Evolutionary conservation across 2,329 filamentous ascomycete genomes (phyloP).

Genomic region (Davidsoniella virescens): DNA sequence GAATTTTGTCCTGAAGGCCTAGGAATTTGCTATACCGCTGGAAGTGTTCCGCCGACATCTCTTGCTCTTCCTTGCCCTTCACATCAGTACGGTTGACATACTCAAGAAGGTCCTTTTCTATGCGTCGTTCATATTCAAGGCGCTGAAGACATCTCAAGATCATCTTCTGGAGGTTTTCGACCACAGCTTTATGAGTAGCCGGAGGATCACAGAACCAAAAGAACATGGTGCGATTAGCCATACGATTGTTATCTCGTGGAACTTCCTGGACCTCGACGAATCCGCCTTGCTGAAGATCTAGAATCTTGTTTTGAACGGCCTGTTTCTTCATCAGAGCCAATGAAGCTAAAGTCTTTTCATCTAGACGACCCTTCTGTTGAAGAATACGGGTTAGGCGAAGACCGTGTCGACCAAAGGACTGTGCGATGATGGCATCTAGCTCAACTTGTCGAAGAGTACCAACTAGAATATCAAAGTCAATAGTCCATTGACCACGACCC

Average conservation of each 20-base stretch:
- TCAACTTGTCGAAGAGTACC: slow-evolving; percentile 57
- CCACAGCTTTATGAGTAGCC: slow-evolving; percentile 49
- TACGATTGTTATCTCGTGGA: slow-evolving; percentile 68
- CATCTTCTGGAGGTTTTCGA: slow-evolving; percentile 75
- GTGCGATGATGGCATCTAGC: slow-evolving; percentile 65
- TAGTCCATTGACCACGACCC: slow-evolving; percentile 59
- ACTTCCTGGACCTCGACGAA: slow-evolving; percentile 89
- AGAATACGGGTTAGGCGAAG: slow-evolving; percentile 76
- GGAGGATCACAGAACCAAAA: slow-evolving; percentile 82
- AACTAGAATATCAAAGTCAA: slow-evolving; percentile 64
- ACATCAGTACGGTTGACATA: slow-evolving; percentile 79
- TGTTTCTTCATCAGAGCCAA: slow-evolving; percentile 71
- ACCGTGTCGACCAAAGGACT: slow-evolving; percentile 59
- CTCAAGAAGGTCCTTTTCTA: slow-evolving; percentile 55
- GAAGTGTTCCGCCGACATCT: slow-evolving; percentile 59
- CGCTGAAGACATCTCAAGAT: slow-evolving; percentile 78
- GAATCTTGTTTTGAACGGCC: slow-evolving; percentile 71
- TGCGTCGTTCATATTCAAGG: slow-evolving; percentile 56
- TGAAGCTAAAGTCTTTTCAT: slow-evolving; percentile 74
- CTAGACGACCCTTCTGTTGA: slow-evolving; percentile 75
- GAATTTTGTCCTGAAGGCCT: slow-evolving; percentile 53
- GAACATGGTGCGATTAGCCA: slow-evolving; percentile 71
- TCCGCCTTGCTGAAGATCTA: slow-evolving; percentile 70
- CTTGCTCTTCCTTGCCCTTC: slow-evolving; percentile 65
- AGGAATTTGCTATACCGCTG: slow-evolving; percentile 42